phyloP scores from a whole-genome alignment of 1,139 yeast species.

The Candida dubliniensis region DNA sequence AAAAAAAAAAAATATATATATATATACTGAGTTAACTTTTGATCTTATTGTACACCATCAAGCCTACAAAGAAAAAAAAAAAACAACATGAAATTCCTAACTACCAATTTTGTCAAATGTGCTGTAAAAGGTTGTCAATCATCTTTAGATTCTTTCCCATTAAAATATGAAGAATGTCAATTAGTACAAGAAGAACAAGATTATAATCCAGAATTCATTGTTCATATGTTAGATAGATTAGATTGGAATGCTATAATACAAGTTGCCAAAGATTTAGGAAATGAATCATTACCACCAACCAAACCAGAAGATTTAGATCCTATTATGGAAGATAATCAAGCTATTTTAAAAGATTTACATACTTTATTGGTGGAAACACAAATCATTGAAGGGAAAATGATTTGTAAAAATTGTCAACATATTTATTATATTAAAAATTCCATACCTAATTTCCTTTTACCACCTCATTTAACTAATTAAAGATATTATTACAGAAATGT shows the following conservation, averaged over 20 bases:
- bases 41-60: too few relatives aligned
- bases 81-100: conserved; percentile 74
- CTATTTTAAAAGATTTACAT: conserved; percentile 73
- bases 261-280: conserved; percentile 79
- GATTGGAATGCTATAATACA: conserved; percentile 83
- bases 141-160: conserved; percentile 77
- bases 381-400: conserved; percentile 85
- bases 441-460: conserved; percentile 89
- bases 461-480: conserved; percentile 67
- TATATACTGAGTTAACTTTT: too few relatives aligned
- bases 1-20: too few relatives aligned
- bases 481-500: not conserved
- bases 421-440: conserved; percentile 87
- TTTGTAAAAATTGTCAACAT: conserved; percentile 83
- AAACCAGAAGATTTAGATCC: conserved; percentile 65
- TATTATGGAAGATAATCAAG: conserved; percentile 58
- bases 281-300: conserved; percentile 57
- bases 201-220: conserved; percentile 77
- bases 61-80: not conserved
- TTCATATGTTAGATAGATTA: conserved; percentile 74
- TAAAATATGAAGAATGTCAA: conserved; percentile 69
- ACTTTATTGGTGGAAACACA: conserved; percentile 78
- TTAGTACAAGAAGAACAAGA: conserved; percentile 79
- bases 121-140: conserved; percentile 81
- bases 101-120: conserved; percentile 94